These are phyloP conservation scores for Acacia melanoxylon DNA, from an alignment of 306 rosid genomes.

Conservation along the genomic window DNA sequence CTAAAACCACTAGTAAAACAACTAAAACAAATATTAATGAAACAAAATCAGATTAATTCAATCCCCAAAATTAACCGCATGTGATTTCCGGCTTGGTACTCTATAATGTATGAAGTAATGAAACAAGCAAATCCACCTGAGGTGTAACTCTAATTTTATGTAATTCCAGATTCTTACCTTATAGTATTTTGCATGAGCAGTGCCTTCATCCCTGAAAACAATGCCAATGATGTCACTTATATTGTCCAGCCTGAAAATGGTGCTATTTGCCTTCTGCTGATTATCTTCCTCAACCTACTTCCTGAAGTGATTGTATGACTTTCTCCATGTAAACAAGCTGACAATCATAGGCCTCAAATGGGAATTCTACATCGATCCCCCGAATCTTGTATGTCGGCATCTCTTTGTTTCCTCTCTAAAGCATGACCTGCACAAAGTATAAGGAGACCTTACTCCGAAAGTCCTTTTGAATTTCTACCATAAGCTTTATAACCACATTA, in stretches of 20 bases:
- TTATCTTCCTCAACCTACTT: slow-evolving; percentile 79
- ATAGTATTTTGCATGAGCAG: slow-evolving; percentile 72
- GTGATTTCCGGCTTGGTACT: too few species aligned
- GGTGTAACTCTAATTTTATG: slow-evolving; percentile 16
- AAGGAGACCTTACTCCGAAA: slow-evolving; percentile 39
- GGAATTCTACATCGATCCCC: slow-evolving; percentile 85
- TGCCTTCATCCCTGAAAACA: slow-evolving; percentile 60
- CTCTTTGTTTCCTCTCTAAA: slow-evolving; percentile 9
- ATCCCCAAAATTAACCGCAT: too few species aligned
- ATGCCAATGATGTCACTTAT: slow-evolving; percentile 61
- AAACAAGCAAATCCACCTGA: slow-evolving; percentile 26
- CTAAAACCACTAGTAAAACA: too few species aligned
- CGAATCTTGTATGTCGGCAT: slow-evolving; percentile 85
- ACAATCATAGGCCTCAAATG: slow-evolving; percentile 87
- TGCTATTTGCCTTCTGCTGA: slow-evolving; percentile 59
- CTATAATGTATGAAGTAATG: background rate
- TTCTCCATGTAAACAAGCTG: slow-evolving; percentile 95
- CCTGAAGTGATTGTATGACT: slow-evolving; percentile 85
- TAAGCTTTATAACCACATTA: background rate
- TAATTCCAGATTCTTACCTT: slow-evolving; percentile 53
- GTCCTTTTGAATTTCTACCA: background rate
- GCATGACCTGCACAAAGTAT: too few species aligned
- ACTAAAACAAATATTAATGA: too few species aligned
- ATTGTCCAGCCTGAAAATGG: slow-evolving; percentile 72
- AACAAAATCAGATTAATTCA: too few species aligned